phyloP scores from a whole-genome alignment of 2,329 filamentous ascomycete species.

The Dothideomycetes sp. region DNA sequence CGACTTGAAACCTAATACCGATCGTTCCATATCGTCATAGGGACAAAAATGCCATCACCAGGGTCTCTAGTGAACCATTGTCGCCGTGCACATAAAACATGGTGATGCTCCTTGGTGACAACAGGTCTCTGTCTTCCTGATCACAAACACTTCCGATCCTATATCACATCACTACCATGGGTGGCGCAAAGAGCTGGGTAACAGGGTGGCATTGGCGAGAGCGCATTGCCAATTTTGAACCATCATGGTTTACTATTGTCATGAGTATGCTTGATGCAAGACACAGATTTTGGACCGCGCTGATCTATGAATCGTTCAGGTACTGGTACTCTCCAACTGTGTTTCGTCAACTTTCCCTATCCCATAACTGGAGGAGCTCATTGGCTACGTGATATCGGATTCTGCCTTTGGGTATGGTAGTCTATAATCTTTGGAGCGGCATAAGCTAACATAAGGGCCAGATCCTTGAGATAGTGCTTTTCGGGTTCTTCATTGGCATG shows the following conservation, averaged over 20 bases:
- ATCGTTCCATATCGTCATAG: not conserved
- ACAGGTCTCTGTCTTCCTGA: not conserved
- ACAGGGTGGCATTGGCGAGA: constrained; percentile 15
- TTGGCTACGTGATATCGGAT: constrained; percentile 18
- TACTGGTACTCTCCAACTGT: constrained; percentile 15
- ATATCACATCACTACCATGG: no score
- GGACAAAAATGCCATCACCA: constrained; percentile 4
- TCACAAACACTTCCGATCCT: not conserved
- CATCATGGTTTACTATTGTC: constrained; percentile 21
- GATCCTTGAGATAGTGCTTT: constrained; percentile 20
- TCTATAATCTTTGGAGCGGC: no score
- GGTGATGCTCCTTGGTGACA: not conserved
- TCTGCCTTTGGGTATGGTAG: constrained; percentile 20
- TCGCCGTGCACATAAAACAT: not conserved
- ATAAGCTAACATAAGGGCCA: constrained; percentile 6
- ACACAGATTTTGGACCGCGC: no score
- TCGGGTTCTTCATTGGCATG: constrained; percentile 18
- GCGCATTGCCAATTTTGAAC: constrained; percentile 18
- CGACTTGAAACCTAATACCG: not conserved
- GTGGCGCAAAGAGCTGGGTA: not conserved
- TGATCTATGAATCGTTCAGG: no score
- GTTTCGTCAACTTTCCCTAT: constrained; percentile 19
- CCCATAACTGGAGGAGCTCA: constrained; percentile 12
- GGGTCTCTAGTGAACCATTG: not conserved
- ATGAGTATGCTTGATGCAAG: constrained; percentile 18